These are phyloP conservation scores for Talaromyces sp. DNA, from an alignment of 2,329 filamentous ascomycete genomes.

Conservation along the genomic window DNA sequence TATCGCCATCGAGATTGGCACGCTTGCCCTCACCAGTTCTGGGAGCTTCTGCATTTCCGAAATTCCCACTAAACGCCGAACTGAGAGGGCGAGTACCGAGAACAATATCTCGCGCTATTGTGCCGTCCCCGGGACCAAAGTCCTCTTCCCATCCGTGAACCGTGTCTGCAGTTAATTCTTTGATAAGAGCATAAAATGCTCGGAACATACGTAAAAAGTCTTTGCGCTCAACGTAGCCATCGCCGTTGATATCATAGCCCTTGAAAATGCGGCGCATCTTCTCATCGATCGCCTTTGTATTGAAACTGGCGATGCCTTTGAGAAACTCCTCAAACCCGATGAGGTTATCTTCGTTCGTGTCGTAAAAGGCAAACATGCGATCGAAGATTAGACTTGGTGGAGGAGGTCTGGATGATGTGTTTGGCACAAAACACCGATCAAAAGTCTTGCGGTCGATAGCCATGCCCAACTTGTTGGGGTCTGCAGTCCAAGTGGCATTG, in stretches of 20 bases:
- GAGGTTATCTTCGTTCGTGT: conserved; percentile 79
- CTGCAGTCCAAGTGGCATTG: conserved; percentile 74
- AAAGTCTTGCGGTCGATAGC: conserved; percentile 93
- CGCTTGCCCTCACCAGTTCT: conserved; percentile 63
- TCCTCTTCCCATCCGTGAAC: conserved; percentile 74
- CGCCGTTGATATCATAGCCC: conserved; percentile 84
- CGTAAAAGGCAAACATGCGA: conserved; percentile 94
- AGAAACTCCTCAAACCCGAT: conserved; percentile 94
- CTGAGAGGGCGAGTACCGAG: conserved; percentile 72
- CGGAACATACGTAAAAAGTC: conserved; percentile 90
- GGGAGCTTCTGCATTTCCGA: conserved; percentile 60
- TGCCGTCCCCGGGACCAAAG: conserved; percentile 61
- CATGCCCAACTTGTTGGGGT: conserved; percentile 70
- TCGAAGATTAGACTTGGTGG: conserved; percentile 89
- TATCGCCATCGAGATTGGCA: conserved; percentile 58
- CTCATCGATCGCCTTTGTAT: conserved; percentile 56
- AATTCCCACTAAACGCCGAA: conserved; percentile 68
- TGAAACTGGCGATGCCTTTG: conserved; percentile 67
- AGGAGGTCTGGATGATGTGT: conserved; percentile 71
- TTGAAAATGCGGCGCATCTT: conserved; percentile 72
- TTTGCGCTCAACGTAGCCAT: conserved; percentile 77
- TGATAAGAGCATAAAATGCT: conserved; percentile 86
- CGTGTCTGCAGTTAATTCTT: conserved; percentile 82
- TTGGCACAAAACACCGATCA: conserved; percentile 81
- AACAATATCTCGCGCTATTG: conserved; percentile 65